Base-by-base conservation (phyloP, 768 basidiomycete genomes). In the Rhodotorula kratochvilovae region DNA sequence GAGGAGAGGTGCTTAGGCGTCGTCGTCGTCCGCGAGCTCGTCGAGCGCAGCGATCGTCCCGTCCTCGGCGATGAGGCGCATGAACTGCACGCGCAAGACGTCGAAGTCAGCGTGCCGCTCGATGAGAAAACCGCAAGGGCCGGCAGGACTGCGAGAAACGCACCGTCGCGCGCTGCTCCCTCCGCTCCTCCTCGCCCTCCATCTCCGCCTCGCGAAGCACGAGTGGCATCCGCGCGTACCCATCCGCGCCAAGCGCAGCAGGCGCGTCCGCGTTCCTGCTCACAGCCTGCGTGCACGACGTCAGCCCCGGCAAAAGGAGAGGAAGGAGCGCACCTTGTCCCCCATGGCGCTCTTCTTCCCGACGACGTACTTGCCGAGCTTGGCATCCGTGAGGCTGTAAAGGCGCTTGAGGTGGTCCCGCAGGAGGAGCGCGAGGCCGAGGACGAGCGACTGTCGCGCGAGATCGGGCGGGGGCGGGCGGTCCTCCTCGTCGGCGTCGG, bases 321-420 rank as follows among this genome's bases (percentile, higher is more conserved):
- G 23, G 8, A 5, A 51, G n/a, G n/a, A n/a, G 54, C 62, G 25
- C 33, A 73, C 85, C 77, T 88, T 90, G 80, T 99, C 95, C 2
- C 94, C 94, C 5, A 89, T 79, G 0, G 90, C 87, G 64, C 87
- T 91, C 81, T 97, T 97, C 85, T 97, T 98, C 29, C 89, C 89
- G 10, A 87, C 80, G 8, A 87, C 85, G 78, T 90, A 96, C 80
- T 93, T 97, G 57, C 85, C 83, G 74, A 92, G 92, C 90, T 96
- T 98, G 55, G 93, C 96, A 67, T 75, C 73, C 25, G 91, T 89
- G 50, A 98, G 80, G 3, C 88, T 87, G 78, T 97, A 99, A 23
- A 91, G 77, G 2, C 80, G 80, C 79, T 97, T 93, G 67, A 99
- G 83, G 80, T 97, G 86, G 10, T 88, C 85, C 77, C 95, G 94